Percentiles rank a stretch among this genome's conserved stretches.
Conservation (phyloP, 257 asterid species). For the Solanum pinnatisectum region DNA sequence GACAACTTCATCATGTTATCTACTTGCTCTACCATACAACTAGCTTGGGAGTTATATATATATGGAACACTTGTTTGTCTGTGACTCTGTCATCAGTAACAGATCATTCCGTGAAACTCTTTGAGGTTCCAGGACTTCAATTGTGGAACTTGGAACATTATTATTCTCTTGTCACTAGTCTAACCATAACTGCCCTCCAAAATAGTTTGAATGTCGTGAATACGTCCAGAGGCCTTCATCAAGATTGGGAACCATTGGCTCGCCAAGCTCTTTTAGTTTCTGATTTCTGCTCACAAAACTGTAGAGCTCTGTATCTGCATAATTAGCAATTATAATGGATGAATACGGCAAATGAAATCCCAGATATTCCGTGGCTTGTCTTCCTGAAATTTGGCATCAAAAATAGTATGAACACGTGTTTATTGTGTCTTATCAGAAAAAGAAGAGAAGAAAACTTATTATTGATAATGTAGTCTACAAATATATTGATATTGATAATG, state of each 20-base stretch:
- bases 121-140: neutral
- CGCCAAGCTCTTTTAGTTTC: constrained; percentile 31
- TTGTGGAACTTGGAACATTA: neutral
- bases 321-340: constrained; percentile 39
- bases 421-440: too few relatives aligned
- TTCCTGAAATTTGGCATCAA: neutral
- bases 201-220: constrained; percentile 80
- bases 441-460: too few relatives aligned
- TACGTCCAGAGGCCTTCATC: constrained; percentile 71
- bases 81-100: too few relatives aligned
- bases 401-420: too few relatives aligned
- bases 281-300: constrained; percentile 44
- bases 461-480: too few relatives aligned
- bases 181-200: constrained; percentile 90
- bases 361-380: constrained; percentile 31
- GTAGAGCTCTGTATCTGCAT: constrained; percentile 75
- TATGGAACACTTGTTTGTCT: too few relatives aligned
- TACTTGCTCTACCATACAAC: too few relatives aligned
- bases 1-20: too few relatives aligned
- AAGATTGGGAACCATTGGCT: constrained; percentile 46
- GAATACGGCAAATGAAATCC: constrained; percentile 45
- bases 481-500: too few relatives aligned
- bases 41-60: too few relatives aligned
- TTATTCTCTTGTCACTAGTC: neutral
- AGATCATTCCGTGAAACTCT: neutral